These are phyloP conservation scores for Metahyphopichia silvanorum DNA, from an alignment of 805 yeast genomes.

Conservation along the genomic window DNA sequence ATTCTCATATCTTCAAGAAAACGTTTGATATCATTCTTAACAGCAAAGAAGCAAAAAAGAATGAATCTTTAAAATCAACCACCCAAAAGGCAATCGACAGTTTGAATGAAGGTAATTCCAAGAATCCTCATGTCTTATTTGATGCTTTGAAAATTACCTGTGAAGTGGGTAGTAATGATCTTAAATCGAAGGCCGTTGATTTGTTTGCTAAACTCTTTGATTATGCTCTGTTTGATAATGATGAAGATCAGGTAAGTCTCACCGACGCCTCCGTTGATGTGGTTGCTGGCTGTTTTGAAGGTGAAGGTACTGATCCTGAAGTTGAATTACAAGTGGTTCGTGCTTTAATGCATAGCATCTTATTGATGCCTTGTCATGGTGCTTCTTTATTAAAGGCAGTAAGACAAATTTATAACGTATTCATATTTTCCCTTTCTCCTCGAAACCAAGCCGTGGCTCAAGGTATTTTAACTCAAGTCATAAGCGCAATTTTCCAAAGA, in stretches of 20 bases:
- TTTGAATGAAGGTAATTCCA: conserved; percentile 36
- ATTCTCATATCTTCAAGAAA: conserved; percentile 38
- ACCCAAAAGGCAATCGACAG: conserved; percentile 41
- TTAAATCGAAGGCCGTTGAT: conserved; percentile 75
- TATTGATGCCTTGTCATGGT: conserved; percentile 87
- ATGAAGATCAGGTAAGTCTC: conserved; percentile 52
- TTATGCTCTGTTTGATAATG: conserved; percentile 70
- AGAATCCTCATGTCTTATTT: conserved; percentile 55
- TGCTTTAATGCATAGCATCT: conserved; percentile 84
- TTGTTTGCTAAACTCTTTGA: conserved; percentile 84
- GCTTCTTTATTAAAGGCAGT: conserved; percentile 84
- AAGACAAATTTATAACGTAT: conserved; percentile 89
- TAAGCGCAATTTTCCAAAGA: conserved; percentile 79
- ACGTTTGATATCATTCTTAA: conserved; percentile 56
- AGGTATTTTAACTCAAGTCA: conserved; percentile 89
- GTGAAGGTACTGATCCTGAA: conserved; percentile 86
- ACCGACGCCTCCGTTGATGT: conserved; percentile 84
- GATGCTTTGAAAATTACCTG: conserved; percentile 77
- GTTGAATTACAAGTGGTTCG: conserved; percentile 91
- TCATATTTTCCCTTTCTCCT: conserved; percentile 76
- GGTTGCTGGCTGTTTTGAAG: conserved; percentile 80
- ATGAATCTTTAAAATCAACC: conserved; percentile 35
- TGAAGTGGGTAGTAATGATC: conserved; percentile 60
- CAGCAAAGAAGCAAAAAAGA: conserved; percentile 60
- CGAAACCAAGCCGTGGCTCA: conserved; percentile 92